A percentile compares a stretch with the other conserved stretches of the same genome.
Conservation (phyloP, 2,329 filamentous ascomycete genomes). For the Xylaria sp. region DNA sequence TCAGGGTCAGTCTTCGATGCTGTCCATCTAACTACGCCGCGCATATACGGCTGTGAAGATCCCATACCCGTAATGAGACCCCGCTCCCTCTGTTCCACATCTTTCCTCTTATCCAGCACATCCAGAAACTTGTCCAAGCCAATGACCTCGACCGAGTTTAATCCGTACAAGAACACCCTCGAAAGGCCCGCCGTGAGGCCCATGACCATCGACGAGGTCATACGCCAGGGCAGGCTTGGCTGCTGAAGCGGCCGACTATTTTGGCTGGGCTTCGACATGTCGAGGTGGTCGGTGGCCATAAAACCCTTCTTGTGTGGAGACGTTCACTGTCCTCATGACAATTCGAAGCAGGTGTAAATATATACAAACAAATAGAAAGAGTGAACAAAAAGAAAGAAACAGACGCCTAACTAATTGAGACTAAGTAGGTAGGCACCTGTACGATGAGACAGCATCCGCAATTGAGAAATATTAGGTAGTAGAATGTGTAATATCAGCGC, state of each 20-base stretch:
- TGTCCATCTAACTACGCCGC: constrained; percentile 2
- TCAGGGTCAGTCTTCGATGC: constrained; percentile 17
- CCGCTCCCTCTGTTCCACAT: constrained; percentile 66
- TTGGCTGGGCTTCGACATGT: constrained; percentile 24
- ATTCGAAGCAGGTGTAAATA: too few species aligned
- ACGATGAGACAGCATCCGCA: constrained; percentile 1
- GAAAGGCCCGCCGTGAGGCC: constrained; percentile 71
- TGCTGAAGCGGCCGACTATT: constrained; percentile 36
- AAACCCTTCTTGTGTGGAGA: constrained; percentile 4
- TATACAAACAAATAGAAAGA: neutral
- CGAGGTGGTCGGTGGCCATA: constrained; percentile 20
- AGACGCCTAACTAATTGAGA: neutral
- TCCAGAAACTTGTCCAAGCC: constrained; percentile 77
- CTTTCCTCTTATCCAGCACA: constrained; percentile 72
- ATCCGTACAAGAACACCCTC: constrained; percentile 72
- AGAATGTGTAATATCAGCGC: neutral
- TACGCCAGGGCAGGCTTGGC: constrained; percentile 70
- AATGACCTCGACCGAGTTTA: constrained; percentile 75
- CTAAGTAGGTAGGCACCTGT: neutral
- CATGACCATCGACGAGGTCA: constrained; percentile 74
- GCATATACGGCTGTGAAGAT: constrained; percentile 3
- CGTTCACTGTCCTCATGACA: too few species aligned
- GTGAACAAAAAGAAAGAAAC: constrained; percentile 1
- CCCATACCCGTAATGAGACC: constrained; percentile 80
- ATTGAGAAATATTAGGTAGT: constrained; percentile 7